Evolutionary conservation across 176 grass and related monocot species (phyloP).

Genomic region (Elaeis guineensis): DNA sequence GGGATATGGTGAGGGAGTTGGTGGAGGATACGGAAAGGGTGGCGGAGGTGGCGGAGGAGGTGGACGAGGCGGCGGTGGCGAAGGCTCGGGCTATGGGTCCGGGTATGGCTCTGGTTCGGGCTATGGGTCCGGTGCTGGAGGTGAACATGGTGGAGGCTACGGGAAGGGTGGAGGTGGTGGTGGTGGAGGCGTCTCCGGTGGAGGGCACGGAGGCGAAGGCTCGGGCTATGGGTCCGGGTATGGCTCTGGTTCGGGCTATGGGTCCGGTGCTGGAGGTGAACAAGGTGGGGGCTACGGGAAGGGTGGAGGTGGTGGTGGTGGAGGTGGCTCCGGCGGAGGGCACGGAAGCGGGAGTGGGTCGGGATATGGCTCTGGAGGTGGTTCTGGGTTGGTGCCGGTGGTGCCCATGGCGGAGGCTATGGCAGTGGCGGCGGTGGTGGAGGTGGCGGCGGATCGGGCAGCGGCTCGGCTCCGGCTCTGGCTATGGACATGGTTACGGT

Average conservation of each 20-base stretch:
- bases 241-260: too few relatives aligned
- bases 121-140: conserved; percentile 5
- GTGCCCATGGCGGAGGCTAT: conserved; percentile 1
- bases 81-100: conserved; percentile 6
- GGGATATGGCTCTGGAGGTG: not conserved
- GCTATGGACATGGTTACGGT: not conserved
- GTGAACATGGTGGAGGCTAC: not conserved
- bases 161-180: conserved; percentile 7
- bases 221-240: too few relatives aligned
- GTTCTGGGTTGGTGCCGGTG: conserved; percentile 3
- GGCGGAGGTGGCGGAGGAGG: not conserved
- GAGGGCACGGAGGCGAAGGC: not conserved
- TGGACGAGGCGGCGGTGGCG: not conserved
- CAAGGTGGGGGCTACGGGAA: too few relatives aligned
- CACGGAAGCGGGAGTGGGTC: too few relatives aligned
- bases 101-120: conserved; percentile 1
- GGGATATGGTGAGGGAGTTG: conserved; percentile 5
- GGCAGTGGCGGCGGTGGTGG: conserved; percentile 7
- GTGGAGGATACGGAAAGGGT: not conserved
- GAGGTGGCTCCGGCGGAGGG: too few relatives aligned
- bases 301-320: too few relatives aligned
- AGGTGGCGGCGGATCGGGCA: not conserved
- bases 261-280: too few relatives aligned
- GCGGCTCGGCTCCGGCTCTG: not conserved
- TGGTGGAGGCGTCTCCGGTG: not conserved